Conservation (phyloP, 495 filamentous ascomycete species). For the Podospora sp. region DNA sequence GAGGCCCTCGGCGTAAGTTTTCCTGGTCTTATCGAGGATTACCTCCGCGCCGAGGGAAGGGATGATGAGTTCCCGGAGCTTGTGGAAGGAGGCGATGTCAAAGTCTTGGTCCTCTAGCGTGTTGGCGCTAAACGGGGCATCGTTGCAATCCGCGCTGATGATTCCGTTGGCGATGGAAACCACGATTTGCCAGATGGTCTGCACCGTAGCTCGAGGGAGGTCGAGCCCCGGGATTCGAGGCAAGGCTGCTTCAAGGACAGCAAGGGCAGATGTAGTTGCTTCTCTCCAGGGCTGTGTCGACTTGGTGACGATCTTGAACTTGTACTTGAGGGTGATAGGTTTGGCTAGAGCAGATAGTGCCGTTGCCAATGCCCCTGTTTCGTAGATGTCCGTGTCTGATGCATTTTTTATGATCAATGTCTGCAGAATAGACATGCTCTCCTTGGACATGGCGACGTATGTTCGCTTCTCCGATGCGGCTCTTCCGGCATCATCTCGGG, state of each 20-base stretch:
- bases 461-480: slow-evolving; percentile 58
- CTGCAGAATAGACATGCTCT: slow-evolving; percentile 69
- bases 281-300: slow-evolving; percentile 75
- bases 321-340: slow-evolving; percentile 76
- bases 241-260: slow-evolving; percentile 68
- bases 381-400: slow-evolving; percentile 65
- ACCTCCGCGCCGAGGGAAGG: slow-evolving; percentile 66
- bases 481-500: slow-evolving; percentile 35
- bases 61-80: slow-evolving; percentile 70
- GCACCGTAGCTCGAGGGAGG: slow-evolving; percentile 48
- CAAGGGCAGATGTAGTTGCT: slow-evolving; percentile 68
- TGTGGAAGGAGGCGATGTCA: slow-evolving; percentile 74
- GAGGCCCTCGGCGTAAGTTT: slow-evolving; percentile 73
- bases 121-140: slow-evolving; percentile 40
- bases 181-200: slow-evolving; percentile 61
- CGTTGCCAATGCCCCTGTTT: slow-evolving; percentile 59
- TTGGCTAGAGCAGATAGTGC: slow-evolving; percentile 65
- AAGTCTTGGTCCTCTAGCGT: slow-evolving; percentile 69
- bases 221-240: slow-evolving; percentile 61
- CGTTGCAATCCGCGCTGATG: slow-evolving; percentile 56
- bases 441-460: slow-evolving; percentile 84
- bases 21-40: slow-evolving; percentile 67
- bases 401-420: slow-evolving; percentile 65
- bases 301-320: slow-evolving; percentile 56
- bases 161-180: slow-evolving; percentile 63